Base-by-base conservation (phyloP, 2,329 filamentous ascomycete species). In the Exophiala xenobiotica region DNA sequence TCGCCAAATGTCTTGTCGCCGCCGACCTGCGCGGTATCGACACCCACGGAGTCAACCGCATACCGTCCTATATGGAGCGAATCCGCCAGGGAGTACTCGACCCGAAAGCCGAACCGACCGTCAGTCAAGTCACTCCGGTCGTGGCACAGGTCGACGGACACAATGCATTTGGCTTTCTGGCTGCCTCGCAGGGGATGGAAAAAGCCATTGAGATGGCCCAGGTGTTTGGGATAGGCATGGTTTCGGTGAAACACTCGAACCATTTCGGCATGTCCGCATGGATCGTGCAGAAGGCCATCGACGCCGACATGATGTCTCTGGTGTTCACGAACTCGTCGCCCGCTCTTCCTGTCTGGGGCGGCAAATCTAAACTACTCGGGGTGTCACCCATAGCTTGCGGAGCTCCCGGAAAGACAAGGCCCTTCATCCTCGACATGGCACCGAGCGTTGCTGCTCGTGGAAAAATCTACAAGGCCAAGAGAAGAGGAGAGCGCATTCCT, bases 191-290 rank as follows among this genome's bases (percentile, higher is more conserved):
- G 48, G 87, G 79, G 20, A 91, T 92, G 83, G 66, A 68, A 1
- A 75, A 77, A 0, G 87, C 87, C 0, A 81, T 90, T 39, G 75
- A 79, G 7, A 83, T 86, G 69, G 87, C 87, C 0, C 69, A 73
- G 19, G 83, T 61, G 1, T 74, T 67, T 61, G 87, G 87, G 9
- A 87, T 92, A 56, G 88, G 88, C 20, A 83, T 93, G 79, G 85
- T 86, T 0, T 82, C 79, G 51, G 75, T 92, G 63, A 87, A 84
- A 67, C 85, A 86, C 68, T 87, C 83, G 33, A 92, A 92, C 62
- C 87, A 92, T 67, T 91, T 88, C 62, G 88, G 88, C 47, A 93
- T 93, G 88, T 79, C 79, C 3, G 88, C 88, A 0, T 92, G 87
- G 86, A 65, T 90, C 0, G 87, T 90, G 8, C 85, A 88, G 66